Evolutionary conservation across 1,284 basidiomycete species (phyloP).

Genomic region (Ustilago hordei): DNA sequence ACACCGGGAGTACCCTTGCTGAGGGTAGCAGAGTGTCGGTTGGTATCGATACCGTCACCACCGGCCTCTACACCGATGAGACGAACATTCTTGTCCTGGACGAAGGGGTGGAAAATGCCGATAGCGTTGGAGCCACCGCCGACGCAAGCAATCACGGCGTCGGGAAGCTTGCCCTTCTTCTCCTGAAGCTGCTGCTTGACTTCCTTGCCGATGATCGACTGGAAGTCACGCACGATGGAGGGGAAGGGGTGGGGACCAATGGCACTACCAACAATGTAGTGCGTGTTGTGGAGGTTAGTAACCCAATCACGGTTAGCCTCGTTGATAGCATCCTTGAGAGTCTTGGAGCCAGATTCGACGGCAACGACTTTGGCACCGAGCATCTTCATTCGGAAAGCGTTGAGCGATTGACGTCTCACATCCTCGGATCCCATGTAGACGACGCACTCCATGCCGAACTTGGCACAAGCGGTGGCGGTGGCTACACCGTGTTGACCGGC

Average conservation of each 20-base stretch:
- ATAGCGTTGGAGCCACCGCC: conserved; percentile 98
- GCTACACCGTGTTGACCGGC: conserved; percentile 99
- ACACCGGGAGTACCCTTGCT: conserved; percentile 91
- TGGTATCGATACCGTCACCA: conserved; percentile 84
- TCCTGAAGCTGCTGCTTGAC: conserved; percentile 88
- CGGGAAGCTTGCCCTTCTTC: conserved; percentile 84
- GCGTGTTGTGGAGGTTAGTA: conserved; percentile 84
- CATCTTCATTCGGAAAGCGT: conserved; percentile 98
- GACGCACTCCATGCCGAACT: conserved; percentile 93
- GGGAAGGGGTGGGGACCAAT: conserved; percentile 99
- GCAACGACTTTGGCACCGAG: conserved; percentile 87
- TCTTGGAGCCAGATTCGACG: conserved; percentile 92
- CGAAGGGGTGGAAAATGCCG: conserved; percentile 72
- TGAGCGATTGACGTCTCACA: conserved; percentile 91
- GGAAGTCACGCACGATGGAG: conserved; percentile 97
- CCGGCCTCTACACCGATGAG: conserved; percentile 68
- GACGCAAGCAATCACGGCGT: conserved; percentile 94
- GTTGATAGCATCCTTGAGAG: conserved; percentile 83
- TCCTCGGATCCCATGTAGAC: conserved; percentile 99
- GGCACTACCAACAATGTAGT: conserved; percentile 96
- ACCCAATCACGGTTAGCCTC: conserved; percentile 86
- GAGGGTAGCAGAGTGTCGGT: conserved; percentile 90
- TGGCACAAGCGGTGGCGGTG: conserved; percentile 96
- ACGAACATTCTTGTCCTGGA: conserved; percentile 61
- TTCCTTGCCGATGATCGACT: conserved; percentile 92